Base-by-base conservation (phyloP, 1,139 yeast genomes). In the Debaryomyces psychrophilus region DNA sequence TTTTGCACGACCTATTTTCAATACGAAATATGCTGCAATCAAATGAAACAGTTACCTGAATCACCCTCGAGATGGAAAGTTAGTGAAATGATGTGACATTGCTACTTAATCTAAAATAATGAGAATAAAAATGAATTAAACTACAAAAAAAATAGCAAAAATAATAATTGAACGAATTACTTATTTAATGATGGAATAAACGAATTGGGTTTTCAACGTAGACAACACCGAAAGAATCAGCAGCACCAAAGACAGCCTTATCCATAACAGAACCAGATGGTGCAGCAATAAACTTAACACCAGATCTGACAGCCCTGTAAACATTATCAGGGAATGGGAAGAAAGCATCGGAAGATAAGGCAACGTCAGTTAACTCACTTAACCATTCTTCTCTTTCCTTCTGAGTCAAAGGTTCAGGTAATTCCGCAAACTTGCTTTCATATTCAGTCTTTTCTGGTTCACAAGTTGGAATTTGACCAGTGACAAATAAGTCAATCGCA, bases 261-360 rank as follows among this genome's bases (percentile, higher is more conserved):
- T 93, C 99, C 92, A 90, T 93, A 54, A 95, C 97, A 14, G 97
- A 90, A 44, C 99, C 99, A 45, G 95, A 82, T 52, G 99, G 97
- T 44, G 99, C 99, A 60, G 97, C 95, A 64, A 93, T 80, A 74
- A 76, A 93, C 72, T 88, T 90, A 60, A 90, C 99, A 68, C 99
- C 99, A 22, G 96, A 87, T 76, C 89, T 85, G 46, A 85, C 97
- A 52, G 98, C 98, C 70, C 99, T 83, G 82, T 92, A 90, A 58
- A 95, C 97, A 64, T 95, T 93, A 72, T 93, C 99, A 55, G 98
- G 95, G 93, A 93, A 93, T 73, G 99, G 99, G 95, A 93, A 93
- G 82, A 93, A 93, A 34, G 99, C 99, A 68, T 93, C 99, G 3
- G 97, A 90, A 14, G 97, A 87, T 59, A 90, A 79, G 8, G 98